phyloP scores from a whole-genome alignment of 2,329 filamentous ascomycete genomes.

The Rutstroemia sp. region DNA sequence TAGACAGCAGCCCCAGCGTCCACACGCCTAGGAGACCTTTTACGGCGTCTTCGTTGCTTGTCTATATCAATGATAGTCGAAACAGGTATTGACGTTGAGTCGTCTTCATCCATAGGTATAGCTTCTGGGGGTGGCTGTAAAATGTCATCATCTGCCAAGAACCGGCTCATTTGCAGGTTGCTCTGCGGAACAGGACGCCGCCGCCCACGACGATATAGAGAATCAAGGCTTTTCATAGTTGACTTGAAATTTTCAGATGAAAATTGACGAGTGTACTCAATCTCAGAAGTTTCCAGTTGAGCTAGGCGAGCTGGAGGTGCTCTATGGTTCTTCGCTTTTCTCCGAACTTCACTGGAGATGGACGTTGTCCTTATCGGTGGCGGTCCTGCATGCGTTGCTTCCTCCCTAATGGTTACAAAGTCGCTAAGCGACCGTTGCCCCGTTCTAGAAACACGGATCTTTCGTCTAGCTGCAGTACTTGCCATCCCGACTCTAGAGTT shows the following conservation, averaged over 20 bases:
- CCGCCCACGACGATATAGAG: constrained; percentile 40
- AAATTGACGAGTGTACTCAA: constrained; percentile 28
- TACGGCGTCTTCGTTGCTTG: constrained; percentile 13
- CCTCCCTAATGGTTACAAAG: constrained; percentile 25
- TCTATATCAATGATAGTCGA: background rate
- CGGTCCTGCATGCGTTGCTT: background rate
- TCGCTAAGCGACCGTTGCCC: constrained; percentile 24
- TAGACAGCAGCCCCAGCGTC: constrained; percentile 28
- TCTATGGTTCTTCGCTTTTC: constrained; percentile 13
- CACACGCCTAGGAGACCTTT: constrained; percentile 23
- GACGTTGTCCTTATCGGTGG: background rate
- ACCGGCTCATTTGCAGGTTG: constrained; percentile 33
- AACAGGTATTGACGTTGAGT: background rate
- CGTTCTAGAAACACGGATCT: constrained; percentile 17
- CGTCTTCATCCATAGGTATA: background rate
- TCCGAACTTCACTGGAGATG: background rate
- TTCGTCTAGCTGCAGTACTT: constrained; percentile 8
- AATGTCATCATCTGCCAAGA: constrained; percentile 26
- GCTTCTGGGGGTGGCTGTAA: constrained; percentile 12
- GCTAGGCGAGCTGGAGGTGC: constrained; percentile 37
- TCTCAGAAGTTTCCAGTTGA: constrained; percentile 45
- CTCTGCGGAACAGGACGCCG: constrained; percentile 24
- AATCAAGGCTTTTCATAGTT: constrained; percentile 48
- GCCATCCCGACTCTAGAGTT: background rate
- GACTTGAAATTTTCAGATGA: constrained; percentile 37